Evolutionary conservation across 176 grass and related monocot species (phyloP), one percentile per base, ranked within the genome.

Genomic region (Musa acuminata): DNA sequence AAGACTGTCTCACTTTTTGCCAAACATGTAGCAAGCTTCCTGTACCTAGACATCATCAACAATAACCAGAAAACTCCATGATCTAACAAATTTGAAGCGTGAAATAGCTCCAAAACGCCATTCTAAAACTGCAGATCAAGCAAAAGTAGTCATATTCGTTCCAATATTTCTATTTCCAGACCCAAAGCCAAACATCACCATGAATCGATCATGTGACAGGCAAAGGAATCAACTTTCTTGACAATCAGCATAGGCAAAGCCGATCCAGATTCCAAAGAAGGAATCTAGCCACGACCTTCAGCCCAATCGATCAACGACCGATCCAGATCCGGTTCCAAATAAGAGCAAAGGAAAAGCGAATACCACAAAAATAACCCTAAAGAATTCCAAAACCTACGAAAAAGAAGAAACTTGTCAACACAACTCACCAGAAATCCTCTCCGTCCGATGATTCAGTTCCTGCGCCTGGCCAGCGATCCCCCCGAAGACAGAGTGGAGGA

Each of bases 361-460:
- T 19, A 19, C 14, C 20, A 2, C 17, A 3, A 21, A 8, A 22
- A 20, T 7, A 14, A 26, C 24, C 11, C 24, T 8, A 14, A 13
- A 1, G 49, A 52, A 71, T 51, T 1, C 48, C 68, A 23, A 71
- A 8, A 19, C 20, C 65, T 12, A 50, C 13, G 2, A 3, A 71
- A 20, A 51, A 51, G 1, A 10, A 49, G 16, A 20, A 71, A 71
- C 48, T 9, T 11, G 14, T 19, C 9, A 13, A 51, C 48, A 74
- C 72, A 85, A 77, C 72, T 29, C 51, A 85, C 83, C 83, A 71
- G 78, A 81, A 81, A 85, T 85, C 70, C 83, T 76, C 49, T 85
- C 83, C 10, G 83, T 77, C 68, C 55, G 73, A 54, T 52, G 78
- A 62, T 52, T 77, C 19, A 24, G n/a, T 35, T 64, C 60, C 66